phyloP scores from a whole-genome alignment of 169 alveolate genomes.

The Eimeria sp. region DNA sequence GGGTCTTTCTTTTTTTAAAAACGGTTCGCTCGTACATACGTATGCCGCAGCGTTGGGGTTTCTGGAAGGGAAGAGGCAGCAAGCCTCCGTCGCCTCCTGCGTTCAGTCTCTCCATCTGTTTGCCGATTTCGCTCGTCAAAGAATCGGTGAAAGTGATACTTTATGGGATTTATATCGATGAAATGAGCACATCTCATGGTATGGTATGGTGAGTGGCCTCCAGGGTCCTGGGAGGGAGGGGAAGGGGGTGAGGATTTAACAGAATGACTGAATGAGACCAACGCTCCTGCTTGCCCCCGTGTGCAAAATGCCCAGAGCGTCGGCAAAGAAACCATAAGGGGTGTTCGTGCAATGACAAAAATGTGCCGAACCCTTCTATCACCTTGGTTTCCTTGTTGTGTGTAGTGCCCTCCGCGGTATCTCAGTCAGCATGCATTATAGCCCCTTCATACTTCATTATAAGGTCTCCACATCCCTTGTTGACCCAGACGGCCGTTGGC shows the following conservation, averaged over 20 bases:
- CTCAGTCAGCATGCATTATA: background rate
- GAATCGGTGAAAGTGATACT: background rate
- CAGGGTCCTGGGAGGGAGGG: background rate
- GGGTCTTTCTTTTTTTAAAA: background rate
- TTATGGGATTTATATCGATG: background rate
- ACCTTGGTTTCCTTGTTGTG: background rate
- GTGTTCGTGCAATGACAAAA: conserved; percentile 13
- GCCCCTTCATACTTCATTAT: background rate
- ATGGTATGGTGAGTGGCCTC: background rate
- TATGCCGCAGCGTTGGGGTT: background rate
- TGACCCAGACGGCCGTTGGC: background rate
- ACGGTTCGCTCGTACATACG: background rate
- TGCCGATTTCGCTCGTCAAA: background rate
- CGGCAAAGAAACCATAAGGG: background rate
- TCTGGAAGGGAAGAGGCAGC: background rate
- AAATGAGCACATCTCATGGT: background rate
- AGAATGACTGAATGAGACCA: background rate
- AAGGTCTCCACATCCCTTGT: background rate
- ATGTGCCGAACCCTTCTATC: conserved; percentile 6
- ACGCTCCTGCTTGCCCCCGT: background rate
- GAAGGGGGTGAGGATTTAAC: background rate
- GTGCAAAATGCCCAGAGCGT: background rate
- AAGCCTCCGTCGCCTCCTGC: background rate
- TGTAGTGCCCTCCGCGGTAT: background rate
- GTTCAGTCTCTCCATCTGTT: background rate